A percentile compares a stretch with the other conserved stretches of the same genome.
Conservation (phyloP, 2,329 filamentous ascomycete species). For the Tolypocladium endophyticum region DNA sequence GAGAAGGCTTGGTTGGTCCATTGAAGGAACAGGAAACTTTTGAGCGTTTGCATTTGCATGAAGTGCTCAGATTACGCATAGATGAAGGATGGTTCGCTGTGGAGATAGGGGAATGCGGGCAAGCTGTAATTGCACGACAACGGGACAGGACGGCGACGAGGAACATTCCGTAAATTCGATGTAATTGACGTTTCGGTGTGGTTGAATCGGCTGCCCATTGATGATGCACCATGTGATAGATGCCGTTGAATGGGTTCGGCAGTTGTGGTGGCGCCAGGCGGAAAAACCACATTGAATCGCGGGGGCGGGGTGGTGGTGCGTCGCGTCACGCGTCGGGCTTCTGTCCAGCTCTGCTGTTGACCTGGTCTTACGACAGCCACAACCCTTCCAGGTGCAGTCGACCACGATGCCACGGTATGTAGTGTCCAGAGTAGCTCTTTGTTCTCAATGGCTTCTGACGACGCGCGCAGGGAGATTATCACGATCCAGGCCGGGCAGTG, state of each 20-base stretch:
- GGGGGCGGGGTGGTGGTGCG: slow-evolving; percentile 6
- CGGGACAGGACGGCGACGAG: neutral
- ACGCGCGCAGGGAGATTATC: slow-evolving; percentile 78
- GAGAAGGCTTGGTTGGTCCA: neutral
- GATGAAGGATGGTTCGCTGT: neutral
- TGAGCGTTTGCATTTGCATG: neutral
- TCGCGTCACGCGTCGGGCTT: slow-evolving; percentile 5
- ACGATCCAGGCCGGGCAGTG: slow-evolving; percentile 98
- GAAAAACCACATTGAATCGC: slow-evolving; percentile 1
- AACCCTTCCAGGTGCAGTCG: neutral
- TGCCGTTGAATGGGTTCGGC: neutral
- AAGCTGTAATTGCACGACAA: neutral
- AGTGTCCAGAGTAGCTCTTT: neutral
- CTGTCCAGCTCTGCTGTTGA: neutral
- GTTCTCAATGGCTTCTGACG: slow-evolving; percentile 4
- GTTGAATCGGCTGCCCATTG: too few relatives aligned
- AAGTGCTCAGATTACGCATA: neutral
- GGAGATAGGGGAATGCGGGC: neutral
- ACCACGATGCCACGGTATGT: slow-evolving; percentile 16
- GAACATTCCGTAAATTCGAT: neutral
- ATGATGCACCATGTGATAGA: neutral
- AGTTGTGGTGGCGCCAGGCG: neutral
- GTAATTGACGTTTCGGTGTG: neutral
- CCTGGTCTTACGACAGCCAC: neutral
- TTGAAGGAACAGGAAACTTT: neutral